phyloP scores from a whole-genome alignment of 1,139 yeast genomes.

The Diutina scorzettiae region DNA sequence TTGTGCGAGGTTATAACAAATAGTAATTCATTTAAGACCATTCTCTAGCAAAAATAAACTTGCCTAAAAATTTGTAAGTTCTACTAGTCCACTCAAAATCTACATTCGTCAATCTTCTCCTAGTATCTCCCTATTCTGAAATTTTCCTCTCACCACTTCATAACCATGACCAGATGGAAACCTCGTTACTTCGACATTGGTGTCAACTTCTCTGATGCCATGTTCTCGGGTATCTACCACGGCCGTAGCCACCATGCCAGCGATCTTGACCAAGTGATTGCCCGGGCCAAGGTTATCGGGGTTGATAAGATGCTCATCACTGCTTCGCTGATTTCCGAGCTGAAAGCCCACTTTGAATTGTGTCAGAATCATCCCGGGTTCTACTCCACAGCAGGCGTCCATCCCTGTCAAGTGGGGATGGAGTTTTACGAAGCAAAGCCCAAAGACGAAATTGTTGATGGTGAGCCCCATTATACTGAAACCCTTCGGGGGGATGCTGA shows the following conservation, averaged over 20 bases:
- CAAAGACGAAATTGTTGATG: neutral
- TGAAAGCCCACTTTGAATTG: slow-evolving; percentile 29
- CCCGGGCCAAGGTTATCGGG: slow-evolving; percentile 52
- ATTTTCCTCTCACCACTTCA: no score
- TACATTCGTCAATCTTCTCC: no score
- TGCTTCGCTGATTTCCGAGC: slow-evolving; percentile 66
- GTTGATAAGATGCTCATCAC: slow-evolving; percentile 70
- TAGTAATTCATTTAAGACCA: no score
- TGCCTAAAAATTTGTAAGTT: no score
- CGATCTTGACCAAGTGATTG: slow-evolving; percentile 54
- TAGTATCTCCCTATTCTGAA: no score
- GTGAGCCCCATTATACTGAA: slow-evolving; percentile 12
- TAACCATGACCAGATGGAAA: slow-evolving; percentile 18
- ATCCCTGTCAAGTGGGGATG: slow-evolving; percentile 77
- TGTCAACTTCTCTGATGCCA: slow-evolving; percentile 77
- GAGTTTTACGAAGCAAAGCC: slow-evolving; percentile 24
- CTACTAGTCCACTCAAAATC: no score
- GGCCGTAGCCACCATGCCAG: slow-evolving; percentile 54
- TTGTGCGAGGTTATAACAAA: no score
- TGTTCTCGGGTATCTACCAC: slow-evolving; percentile 75
- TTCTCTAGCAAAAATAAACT: no score
- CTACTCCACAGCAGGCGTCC: slow-evolving; percentile 80
- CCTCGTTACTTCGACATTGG: slow-evolving; percentile 45
- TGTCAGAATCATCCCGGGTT: slow-evolving; percentile 25
- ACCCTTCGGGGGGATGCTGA: slow-evolving; percentile 16